phyloP scores from a whole-genome alignment of 345 rosid species.

The Eucalyptus globulus region DNA sequence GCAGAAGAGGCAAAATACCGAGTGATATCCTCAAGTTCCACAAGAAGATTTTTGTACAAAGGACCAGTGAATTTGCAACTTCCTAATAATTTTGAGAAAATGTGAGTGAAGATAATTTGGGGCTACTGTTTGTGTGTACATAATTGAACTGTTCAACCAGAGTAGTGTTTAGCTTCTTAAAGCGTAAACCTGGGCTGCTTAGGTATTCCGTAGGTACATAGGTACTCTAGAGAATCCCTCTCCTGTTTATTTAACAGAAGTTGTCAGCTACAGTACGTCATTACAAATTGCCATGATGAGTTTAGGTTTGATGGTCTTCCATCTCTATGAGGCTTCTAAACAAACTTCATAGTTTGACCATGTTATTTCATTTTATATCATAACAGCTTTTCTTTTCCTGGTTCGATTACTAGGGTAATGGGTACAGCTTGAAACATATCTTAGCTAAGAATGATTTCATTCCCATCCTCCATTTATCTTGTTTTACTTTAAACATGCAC shows the following conservation, averaged over 20 bases:
- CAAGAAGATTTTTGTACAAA: conserved; percentile 17
- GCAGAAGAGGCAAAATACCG: conserved; percentile 57
- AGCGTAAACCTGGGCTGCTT: not conserved
- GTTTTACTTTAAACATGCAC: not conserved
- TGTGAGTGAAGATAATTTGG: conserved; percentile 34
- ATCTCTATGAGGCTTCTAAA: not conserved
- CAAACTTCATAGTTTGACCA: not conserved
- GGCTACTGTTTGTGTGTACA: not conserved
- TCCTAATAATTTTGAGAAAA: conserved; percentile 72
- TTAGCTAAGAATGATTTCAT: not conserved
- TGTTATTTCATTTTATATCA: not conserved
- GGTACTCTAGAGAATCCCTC: not conserved
- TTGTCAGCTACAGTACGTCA: not conserved
- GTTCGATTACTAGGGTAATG: not conserved
- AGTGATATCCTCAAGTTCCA: conserved; percentile 28
- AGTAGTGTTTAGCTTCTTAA: not conserved
- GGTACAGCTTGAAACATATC: not conserved
- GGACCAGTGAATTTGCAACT: conserved; percentile 30
- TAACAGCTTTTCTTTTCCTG: not conserved
- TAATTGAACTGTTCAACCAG: not conserved
- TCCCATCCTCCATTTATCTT: not conserved
- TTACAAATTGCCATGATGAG: not conserved
- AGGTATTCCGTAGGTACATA: not conserved
- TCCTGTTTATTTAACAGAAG: not conserved
- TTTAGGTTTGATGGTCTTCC: not conserved